Evolutionary conservation across 306 rosid genomes (phyloP), one percentile per base, ranked within the genome.

Genomic region (Myrica gale): DNA sequence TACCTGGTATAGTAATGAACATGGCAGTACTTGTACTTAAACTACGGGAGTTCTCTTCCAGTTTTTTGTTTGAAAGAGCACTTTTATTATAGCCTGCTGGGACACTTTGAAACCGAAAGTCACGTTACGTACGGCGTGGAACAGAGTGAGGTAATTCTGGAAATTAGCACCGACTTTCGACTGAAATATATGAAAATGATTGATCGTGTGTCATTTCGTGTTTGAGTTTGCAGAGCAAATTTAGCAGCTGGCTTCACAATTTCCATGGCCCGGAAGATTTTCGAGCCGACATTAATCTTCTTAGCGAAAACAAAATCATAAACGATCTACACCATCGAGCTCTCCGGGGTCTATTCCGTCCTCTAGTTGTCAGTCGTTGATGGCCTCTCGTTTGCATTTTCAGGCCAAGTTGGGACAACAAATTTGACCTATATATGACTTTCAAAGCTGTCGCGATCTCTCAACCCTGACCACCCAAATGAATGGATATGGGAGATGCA

Each of bases 321-420:
- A 58, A 71, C 74, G 2, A 15, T 46, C 62, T 39, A 26, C 9
- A 5, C 43, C 9, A 10, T 8, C 13, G 1, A 54, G 13, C 2
- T 52, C 47, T 48, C 3, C 2, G 37, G 37, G 51, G 76, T 58
- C 39, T 48, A 62, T 72, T 60, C 51, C 66, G 75, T 81, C 62
- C 71, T 76, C 37, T 48, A n/a, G 2, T 80, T 63, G 19, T 44
- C 50, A 37, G 3, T 81, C 53, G 21, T 46, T 62, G n/a, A 48
- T n/a, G 68, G 53, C 61, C 71, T 65, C 72, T 55, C 13, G 9
- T 73, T 80, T 79, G 37, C 79, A 74, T 52, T 73, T 84, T 79
- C 81, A 79, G 68, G 17, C 41, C 42, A 62, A 78, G 37, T 16
- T 4, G 17, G 57, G 37, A 32, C 37, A 32, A 2, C 37, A 32